Percentiles rank a stretch among this genome's conserved stretches.
Evolutionary conservation across 2,329 filamentous ascomycete species (phyloP).

Genomic region (Pseudogymnoascus verrucosus): DNA sequence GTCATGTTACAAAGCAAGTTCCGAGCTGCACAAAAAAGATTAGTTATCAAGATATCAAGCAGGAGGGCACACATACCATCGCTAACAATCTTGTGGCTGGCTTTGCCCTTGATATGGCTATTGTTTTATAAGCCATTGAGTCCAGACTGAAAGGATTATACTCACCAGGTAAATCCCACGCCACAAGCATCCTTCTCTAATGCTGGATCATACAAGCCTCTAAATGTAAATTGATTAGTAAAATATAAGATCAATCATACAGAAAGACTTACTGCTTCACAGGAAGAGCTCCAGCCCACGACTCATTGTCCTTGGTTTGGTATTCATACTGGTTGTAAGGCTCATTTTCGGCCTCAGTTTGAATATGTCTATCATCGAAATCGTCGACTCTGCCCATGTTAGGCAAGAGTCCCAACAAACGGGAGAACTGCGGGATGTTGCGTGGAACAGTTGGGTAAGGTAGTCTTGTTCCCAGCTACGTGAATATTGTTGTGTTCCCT

Average conservation of each 20-base stretch:
- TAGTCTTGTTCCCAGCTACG: background rate
- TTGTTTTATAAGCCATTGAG: conserved; percentile 17
- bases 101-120: conserved; percentile 93
- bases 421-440: background rate
- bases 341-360: conserved; percentile 51
- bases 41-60: conserved; percentile 26
- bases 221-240: conserved; percentile 21
- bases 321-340: conserved; percentile 71
- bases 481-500: background rate
- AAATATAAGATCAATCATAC: background rate
- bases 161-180: conserved; percentile 96
- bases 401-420: conserved; percentile 40
- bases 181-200: conserved; percentile 98
- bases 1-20: conserved; percentile 99
- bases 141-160: conserved; percentile 19
- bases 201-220: conserved; percentile 88
- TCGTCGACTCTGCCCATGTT: conserved; percentile 60
- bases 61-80: conserved; percentile 61
- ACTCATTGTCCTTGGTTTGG: conserved; percentile 73
- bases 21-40: conserved; percentile 49
- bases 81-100: conserved; percentile 97
- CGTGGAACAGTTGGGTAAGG: background rate
- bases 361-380: conserved; percentile 60
- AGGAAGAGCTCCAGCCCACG: conserved; percentile 90
- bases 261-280: conserved; percentile 67